Conservation (phyloP, 805 yeast species). For the Groenewaldozyma tartarivorans region DNA sequence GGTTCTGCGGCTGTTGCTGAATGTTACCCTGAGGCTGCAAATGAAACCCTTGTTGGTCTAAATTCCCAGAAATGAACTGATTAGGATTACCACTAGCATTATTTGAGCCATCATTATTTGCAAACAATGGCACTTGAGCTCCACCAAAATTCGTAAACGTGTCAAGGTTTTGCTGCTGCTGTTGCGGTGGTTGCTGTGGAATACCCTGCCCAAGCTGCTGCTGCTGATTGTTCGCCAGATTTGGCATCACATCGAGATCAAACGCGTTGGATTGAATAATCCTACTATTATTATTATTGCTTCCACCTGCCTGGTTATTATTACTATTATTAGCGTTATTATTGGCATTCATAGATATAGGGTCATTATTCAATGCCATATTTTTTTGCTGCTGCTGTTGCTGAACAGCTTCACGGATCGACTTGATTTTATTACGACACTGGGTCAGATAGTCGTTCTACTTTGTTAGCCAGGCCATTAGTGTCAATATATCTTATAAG, state of each 20-base stretch:
- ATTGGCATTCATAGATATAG: constrained; percentile 7
- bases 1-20: constrained; percentile 13
- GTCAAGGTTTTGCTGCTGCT: constrained; percentile 9
- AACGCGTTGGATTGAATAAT: constrained; percentile 2
- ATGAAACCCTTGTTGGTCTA: neutral
- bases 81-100: too few relatives aligned
- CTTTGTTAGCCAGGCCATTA: too few relatives aligned
- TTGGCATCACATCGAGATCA: neutral
- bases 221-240: neutral
- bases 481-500: constrained; percentile 1
- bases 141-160: too few relatives aligned
- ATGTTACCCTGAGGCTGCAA: constrained; percentile 12
- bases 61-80: too few relatives aligned
- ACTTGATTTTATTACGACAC: constrained; percentile 17
- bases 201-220: neutral
- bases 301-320: neutral
- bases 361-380: constrained; percentile 1
- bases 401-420: constrained; percentile 9
- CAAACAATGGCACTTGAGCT: too few relatives aligned
- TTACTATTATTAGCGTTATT: constrained; percentile 1
- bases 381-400: constrained; percentile 17
- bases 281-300: constrained; percentile 1
- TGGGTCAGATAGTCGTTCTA: constrained; percentile 20
- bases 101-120: too few relatives aligned
- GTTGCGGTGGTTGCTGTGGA: constrained; percentile 13